Evolutionary conservation across 108 stramenopile species (phyloP), one percentile per base, ranked within the genome.

Genomic region (Nitzschia putrida): DNA sequence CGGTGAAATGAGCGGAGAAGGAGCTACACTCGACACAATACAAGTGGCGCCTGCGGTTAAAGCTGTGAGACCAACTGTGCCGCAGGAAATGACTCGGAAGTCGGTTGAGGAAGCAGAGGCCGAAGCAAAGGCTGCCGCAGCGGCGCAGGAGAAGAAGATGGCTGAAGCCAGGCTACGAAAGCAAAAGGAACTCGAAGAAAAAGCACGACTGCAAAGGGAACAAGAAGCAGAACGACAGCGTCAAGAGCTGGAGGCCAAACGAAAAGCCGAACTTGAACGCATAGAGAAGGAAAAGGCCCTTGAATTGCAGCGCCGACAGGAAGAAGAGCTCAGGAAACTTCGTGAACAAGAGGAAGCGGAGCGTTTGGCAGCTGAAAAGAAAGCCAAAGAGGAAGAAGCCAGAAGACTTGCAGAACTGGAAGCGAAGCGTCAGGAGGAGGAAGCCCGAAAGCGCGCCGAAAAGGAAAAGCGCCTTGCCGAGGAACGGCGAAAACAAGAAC

Each of bases 1-100:
- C 58, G 94, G 94, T 37, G 89, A 86, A 59, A 83, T 84, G 10
- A 90, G 88, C 78, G 91, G 86, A 11, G 77, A 77, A 57, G 88
- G 83, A 21, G 85, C 85, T 29, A 77, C 82, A 10, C 60, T 88
- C 18, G 8, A 50, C 34, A 42, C 59, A 0, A 18, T 40, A 20
- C 22, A 42, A 20, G 13, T 49, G 39, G 25, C 12, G 1, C 63
- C 12, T 18, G 39, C 75, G 39, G 11, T 6, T 39, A 39, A 8
- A 4, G 38, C 49, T 5, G 18, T 50, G 3, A 50, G 5, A 3
- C 20, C 5, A 18, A 2, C 18, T n/a, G 61, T 16, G 40, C 77
- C 60, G 42, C 71, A 76, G 60, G 57, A 16, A 42, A 66, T 34
- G 22, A 45, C 45, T 39, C 29, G 29, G 37, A 59, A 43, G 71